Percentiles rank a stretch among this genome's conserved stretches.
phyloP scores from a whole-genome alignment of 371 early-diverging fungal species.

The Mucor saturninus region DNA sequence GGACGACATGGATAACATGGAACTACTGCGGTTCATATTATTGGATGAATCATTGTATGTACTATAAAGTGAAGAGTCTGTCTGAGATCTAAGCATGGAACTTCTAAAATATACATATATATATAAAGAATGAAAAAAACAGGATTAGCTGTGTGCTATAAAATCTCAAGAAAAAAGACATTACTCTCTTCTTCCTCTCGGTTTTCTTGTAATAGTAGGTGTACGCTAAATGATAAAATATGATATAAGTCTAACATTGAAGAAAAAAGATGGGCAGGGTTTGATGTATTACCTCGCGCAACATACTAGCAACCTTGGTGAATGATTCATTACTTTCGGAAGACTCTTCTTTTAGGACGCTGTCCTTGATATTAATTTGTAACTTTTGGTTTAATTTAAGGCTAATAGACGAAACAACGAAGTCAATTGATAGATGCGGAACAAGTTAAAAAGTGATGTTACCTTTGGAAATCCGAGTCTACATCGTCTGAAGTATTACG shows the following conservation, averaged over 20 bases:
- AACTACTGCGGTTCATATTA: background rate
- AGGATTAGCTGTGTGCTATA: too few relatives aligned
- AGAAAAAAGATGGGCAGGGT: too few relatives aligned
- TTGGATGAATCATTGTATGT: background rate
- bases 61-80: conserved; percentile 7
- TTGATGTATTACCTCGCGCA: conserved; percentile 22
- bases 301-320: conserved; percentile 22
- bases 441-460: background rate
- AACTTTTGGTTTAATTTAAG: conserved; percentile 21
- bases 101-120: background rate
- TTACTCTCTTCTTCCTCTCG: conserved; percentile 33
- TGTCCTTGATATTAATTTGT: conserved; percentile 23
- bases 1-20: conserved; percentile 4
- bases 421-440: background rate
- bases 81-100: conserved; percentile 10
- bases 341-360: conserved; percentile 15
- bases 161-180: background rate
- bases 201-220: conserved; percentile 16
- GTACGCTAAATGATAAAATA: conserved; percentile 8
- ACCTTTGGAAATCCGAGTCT: conserved; percentile 23
- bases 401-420: background rate
- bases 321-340: conserved; percentile 17
- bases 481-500: conserved; percentile 22
- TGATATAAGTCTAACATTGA: background rate
- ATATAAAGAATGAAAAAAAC: too few relatives aligned